A percentile compares a stretch with the other conserved stretches of the same genome.
These are phyloP conservation scores for Magnolia kwangsiensis DNA, from an alignment of 164 flowering plant species.

Conservation along the genomic window DNA sequence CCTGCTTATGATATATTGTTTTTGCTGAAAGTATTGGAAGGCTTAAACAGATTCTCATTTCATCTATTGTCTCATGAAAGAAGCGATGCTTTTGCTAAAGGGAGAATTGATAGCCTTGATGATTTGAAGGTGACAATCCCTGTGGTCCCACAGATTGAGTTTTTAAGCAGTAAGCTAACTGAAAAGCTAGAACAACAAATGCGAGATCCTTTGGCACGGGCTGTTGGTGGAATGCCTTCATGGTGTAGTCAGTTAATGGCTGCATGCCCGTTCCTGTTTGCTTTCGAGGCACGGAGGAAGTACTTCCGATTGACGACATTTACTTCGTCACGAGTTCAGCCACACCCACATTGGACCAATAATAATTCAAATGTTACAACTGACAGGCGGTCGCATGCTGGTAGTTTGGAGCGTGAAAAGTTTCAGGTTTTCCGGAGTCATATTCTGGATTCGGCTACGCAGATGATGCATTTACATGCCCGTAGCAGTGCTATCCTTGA, in stretches of 20 bases:
- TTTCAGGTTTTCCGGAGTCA: conserved; percentile 48
- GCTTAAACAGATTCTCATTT: conserved; percentile 44
- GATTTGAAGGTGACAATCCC: conserved; percentile 30
- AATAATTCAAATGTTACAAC: conserved; percentile 22
- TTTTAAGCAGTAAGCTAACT: conserved; percentile 66
- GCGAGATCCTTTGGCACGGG: conserved; percentile 59
- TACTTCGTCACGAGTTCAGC: conserved; percentile 32
- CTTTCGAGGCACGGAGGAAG: conserved; percentile 73
- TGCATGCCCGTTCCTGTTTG: conserved; percentile 74
- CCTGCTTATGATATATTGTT: conserved; percentile 53
- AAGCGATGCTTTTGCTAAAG: conserved; percentile 52
- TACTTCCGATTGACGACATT: conserved; percentile 62
- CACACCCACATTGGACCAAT: conserved; percentile 19
- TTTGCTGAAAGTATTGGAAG: conserved; percentile 68
- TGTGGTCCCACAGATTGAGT: conserved; percentile 56
- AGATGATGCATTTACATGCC: conserved; percentile 65
- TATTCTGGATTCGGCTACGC: conserved; percentile 67
- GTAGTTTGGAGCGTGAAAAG: conserved; percentile 55
- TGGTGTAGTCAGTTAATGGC: conserved; percentile 79
- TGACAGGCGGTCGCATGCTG: conserved; percentile 38
- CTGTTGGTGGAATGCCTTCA: conserved; percentile 64
- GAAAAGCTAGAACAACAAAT: conserved; percentile 91
- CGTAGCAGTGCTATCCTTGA: conserved; percentile 48
- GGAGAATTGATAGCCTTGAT: conserved; percentile 44
- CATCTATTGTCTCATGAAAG: conserved; percentile 52